These are phyloP conservation scores for Xylariaceae sp. DNA, from an alignment of 2,329 filamentous ascomycete genomes.

Conservation along the genomic window DNA sequence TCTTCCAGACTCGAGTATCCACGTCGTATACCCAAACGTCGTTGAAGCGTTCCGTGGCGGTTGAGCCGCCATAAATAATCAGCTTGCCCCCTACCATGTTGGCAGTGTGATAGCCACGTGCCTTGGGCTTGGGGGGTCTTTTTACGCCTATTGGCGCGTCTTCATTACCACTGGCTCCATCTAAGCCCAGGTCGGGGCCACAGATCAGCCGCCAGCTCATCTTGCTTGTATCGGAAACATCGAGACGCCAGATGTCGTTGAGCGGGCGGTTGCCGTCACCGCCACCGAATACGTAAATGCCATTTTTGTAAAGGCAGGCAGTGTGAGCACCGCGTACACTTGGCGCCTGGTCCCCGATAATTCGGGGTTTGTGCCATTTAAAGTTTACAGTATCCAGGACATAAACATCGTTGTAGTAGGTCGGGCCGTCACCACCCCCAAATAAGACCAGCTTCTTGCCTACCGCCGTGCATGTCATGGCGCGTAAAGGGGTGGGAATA, in stretches of 20 bases:
- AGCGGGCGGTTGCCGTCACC: slow-evolving; percentile 64
- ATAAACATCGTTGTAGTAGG: slow-evolving; percentile 68
- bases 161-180: slow-evolving; percentile 14
- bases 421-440: slow-evolving; percentile 63
- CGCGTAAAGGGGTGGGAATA: slow-evolving; percentile 57
- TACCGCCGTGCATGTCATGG: slow-evolving; percentile 67
- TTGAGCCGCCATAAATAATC: slow-evolving; percentile 65
- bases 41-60: slow-evolving; percentile 66
- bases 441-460: slow-evolving; percentile 66
- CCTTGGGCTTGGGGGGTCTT: slow-evolving; percentile 45
- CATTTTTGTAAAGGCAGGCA: slow-evolving; percentile 65
- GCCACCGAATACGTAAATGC: slow-evolving; percentile 66
- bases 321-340: slow-evolving; percentile 62
- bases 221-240: slow-evolving; percentile 59
- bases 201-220: slow-evolving; percentile 65
- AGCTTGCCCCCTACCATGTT: slow-evolving; percentile 69
- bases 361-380: slow-evolving; percentile 58
- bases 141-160: slow-evolving; percentile 14
- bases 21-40: slow-evolving; percentile 71
- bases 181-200: slow-evolving; percentile 26
- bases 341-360: slow-evolving; percentile 52
- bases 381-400: slow-evolving; percentile 66
- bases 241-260: slow-evolving; percentile 68
- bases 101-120: slow-evolving; percentile 64
- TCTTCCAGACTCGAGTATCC: slow-evolving; percentile 54